Evolutionary conservation across 2,329 filamentous ascomycete genomes (phyloP).

Genomic region (Fusarium euwallaceae): DNA sequence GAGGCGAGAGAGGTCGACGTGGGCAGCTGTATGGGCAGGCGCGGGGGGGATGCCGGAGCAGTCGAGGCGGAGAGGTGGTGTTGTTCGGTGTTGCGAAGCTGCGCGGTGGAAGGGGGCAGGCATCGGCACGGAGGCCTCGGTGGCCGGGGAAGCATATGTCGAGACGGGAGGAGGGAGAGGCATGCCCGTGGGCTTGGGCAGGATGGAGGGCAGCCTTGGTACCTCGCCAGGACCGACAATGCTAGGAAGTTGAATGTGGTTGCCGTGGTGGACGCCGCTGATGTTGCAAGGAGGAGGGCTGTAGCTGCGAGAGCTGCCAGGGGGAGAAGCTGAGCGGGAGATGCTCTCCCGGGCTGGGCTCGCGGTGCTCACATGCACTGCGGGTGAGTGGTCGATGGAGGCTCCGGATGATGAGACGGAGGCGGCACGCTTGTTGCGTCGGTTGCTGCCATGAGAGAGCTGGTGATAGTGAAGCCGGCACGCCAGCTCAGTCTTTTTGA

Average conservation of each 20-base stretch:
- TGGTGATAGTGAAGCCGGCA: constrained; percentile 92
- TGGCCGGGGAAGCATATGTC: constrained; percentile 58
- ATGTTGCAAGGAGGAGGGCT: constrained; percentile 58
- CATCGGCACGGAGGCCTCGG: constrained; percentile 61
- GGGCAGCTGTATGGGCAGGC: constrained; percentile 53
- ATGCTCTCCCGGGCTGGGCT: constrained; percentile 65
- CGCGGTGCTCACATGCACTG: constrained; percentile 59
- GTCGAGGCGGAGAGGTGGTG: constrained; percentile 70
- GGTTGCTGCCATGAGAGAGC: constrained; percentile 84
- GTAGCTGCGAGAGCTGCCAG: constrained; percentile 60
- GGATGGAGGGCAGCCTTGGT: constrained; percentile 70
- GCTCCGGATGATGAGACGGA: constrained; percentile 78
- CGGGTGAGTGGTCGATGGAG: constrained; percentile 63
- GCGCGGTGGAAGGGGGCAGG: constrained; percentile 55
- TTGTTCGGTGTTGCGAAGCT: constrained; percentile 53
- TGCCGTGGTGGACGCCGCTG: constrained; percentile 49
- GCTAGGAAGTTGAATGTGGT: constrained; percentile 65
- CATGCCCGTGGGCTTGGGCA: constrained; percentile 74
- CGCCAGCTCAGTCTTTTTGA: constrained; percentile 89
- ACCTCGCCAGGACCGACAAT: constrained; percentile 61
- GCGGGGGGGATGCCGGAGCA: constrained; percentile 60
- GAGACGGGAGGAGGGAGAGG: constrained; percentile 56
- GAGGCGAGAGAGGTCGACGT: constrained; percentile 75
- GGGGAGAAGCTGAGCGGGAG: constrained; percentile 64
- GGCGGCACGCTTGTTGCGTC: constrained; percentile 81